Conservation (phyloP, 345 rosid species). For the Rhizophora mangle region DNA sequence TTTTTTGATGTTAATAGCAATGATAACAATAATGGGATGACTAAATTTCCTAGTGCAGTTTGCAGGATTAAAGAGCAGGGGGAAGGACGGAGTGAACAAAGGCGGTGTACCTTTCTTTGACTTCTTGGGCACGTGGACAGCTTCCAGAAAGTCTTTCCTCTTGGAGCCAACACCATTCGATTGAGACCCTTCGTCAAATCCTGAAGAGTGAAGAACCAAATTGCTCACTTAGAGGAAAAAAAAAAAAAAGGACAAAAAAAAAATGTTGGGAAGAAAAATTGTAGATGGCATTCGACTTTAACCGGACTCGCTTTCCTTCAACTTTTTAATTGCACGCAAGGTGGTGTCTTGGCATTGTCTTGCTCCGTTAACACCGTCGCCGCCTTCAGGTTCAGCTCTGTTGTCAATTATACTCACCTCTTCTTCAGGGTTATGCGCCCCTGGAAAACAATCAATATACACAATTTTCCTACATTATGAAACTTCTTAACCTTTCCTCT, state of each 20-base stretch:
- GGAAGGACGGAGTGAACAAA: background rate
- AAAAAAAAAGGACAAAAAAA: background rate
- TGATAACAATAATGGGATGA: background rate
- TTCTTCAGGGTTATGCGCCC: conserved; percentile 28
- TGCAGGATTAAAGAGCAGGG: too few species aligned
- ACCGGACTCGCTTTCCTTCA: conserved; percentile 40
- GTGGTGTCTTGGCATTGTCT: conserved; percentile 13
- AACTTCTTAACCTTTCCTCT: background rate
- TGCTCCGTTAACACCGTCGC: conserved; percentile 5
- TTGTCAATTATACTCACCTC: conserved; percentile 5
- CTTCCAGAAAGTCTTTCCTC: conserved; percentile 49
- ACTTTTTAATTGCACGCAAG: conserved; percentile 37
- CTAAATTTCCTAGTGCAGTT: too few species aligned
- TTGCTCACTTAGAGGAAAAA: background rate
- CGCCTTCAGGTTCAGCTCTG: conserved; percentile 7
- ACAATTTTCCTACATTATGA: background rate
- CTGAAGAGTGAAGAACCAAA: conserved; percentile 13
- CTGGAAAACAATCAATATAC: conserved; percentile 9
- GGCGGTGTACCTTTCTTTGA: conserved; percentile 38
- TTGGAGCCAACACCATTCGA: conserved; percentile 31
- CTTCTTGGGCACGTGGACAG: conserved; percentile 43
- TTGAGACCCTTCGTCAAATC: conserved; percentile 9
- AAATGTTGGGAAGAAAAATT: background rate
- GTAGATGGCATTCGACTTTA: background rate
- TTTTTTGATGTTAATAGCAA: too few species aligned